phyloP scores from a whole-genome alignment of 208 protist species.

The Leishmania guyanensis region DNA sequence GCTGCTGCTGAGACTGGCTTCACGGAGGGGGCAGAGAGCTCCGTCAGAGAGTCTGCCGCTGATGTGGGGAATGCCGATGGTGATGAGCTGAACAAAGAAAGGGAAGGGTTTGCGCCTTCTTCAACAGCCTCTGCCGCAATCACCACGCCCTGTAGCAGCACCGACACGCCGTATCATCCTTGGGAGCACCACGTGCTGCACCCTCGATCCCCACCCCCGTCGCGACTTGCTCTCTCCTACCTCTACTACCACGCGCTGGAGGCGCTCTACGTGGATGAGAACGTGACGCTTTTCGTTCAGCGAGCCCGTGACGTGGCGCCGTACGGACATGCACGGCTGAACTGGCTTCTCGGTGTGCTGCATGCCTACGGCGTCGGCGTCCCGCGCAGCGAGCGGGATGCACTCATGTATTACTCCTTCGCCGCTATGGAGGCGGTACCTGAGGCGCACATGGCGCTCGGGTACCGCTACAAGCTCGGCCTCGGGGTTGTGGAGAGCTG shows the following conservation, averaged over 20 bases:
- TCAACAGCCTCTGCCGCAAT: background rate
- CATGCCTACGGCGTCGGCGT: slow-evolving; percentile 82
- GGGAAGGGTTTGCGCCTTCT: background rate
- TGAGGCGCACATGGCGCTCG: slow-evolving; percentile 83
- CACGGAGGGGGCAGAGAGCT: background rate
- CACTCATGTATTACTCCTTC: slow-evolving; percentile 82
- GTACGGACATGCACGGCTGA: slow-evolving; percentile 68
- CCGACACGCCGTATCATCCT: background rate
- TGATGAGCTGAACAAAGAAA: background rate
- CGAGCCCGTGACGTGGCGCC: slow-evolving; percentile 46
- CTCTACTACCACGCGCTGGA: slow-evolving; percentile 66
- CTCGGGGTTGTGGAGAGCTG: slow-evolving; percentile 62
- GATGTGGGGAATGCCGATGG: background rate
- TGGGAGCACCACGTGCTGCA: background rate
- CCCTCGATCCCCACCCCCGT: slow-evolving; percentile 9
- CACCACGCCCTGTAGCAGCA: background rate
- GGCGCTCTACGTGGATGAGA: slow-evolving; percentile 63
- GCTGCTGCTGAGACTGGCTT: background rate
- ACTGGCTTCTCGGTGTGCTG: slow-evolving; percentile 83
- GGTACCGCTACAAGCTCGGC: slow-evolving; percentile 67
- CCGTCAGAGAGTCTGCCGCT: background rate
- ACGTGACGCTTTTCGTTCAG: slow-evolving; percentile 52
- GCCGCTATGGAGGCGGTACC: slow-evolving; percentile 71
- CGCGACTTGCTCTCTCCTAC: slow-evolving; percentile 46
- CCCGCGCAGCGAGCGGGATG: slow-evolving; percentile 49